Evolutionary conservation across 1,284 basidiomycete species (phyloP).

Genomic region (Earliella scabrosa): DNA sequence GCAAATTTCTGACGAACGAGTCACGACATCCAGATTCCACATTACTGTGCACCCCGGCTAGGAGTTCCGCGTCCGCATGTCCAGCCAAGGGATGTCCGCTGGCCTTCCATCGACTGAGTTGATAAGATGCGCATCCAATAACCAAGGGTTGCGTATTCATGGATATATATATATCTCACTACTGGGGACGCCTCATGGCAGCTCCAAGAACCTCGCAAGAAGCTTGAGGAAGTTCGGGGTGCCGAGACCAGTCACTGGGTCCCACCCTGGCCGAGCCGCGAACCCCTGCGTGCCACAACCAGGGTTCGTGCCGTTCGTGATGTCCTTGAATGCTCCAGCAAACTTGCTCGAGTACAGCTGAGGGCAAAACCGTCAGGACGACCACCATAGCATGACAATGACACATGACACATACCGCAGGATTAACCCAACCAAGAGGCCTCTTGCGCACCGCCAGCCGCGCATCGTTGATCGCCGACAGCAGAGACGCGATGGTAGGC

Average conservation of each 20-base stretch:
- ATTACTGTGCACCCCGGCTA: too few species aligned
- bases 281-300: conserved; percentile 45
- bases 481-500: conserved; percentile 44
- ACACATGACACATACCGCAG: conserved; percentile 29
- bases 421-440: conserved; percentile 65
- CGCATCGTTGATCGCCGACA: conserved; percentile 67
- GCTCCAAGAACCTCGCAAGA: conserved; percentile 17
- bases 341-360: conserved; percentile 38
- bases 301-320: conserved; percentile 47
- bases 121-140: too few species aligned
- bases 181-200: too few species aligned
- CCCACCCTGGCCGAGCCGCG: conserved; percentile 42
- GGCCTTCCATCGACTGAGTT: too few species aligned
- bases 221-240: conserved; percentile 36
- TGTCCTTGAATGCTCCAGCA: conserved; percentile 44
- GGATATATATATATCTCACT: too few species aligned
- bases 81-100: too few species aligned
- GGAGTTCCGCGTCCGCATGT: too few species aligned
- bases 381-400: conserved; percentile 22
- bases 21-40: too few species aligned
- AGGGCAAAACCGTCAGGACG: conserved; percentile 31
- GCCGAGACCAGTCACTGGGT: conserved; percentile 41
- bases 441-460: conserved; percentile 46
- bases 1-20: too few species aligned
- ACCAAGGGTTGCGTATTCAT: too few species aligned